Conservation (phyloP, 371 early-diverging fungal genomes). For the Mucor mucedo region DNA sequence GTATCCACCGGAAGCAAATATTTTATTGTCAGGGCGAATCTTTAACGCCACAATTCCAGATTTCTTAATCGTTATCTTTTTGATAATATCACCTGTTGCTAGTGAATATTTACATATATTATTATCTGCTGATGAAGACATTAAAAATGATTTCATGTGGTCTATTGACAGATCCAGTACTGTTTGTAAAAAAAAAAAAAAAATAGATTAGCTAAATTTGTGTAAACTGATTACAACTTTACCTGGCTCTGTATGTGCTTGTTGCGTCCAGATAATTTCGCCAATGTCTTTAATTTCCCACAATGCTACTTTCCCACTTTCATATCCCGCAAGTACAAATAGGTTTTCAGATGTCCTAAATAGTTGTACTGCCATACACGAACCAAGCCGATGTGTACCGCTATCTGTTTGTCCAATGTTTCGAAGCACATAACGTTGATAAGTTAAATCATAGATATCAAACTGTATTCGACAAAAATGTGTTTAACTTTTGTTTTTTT, state of each 20-base stretch:
- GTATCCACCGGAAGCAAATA: constrained; percentile 60
- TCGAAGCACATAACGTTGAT: constrained; percentile 17
- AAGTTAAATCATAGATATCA: constrained; percentile 50
- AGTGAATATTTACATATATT: constrained; percentile 46
- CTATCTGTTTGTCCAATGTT: constrained; percentile 14
- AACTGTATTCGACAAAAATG: constrained; percentile 33
- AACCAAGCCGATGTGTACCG: constrained; percentile 29
- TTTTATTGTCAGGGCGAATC: constrained; percentile 54
- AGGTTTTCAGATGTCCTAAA: constrained; percentile 19
- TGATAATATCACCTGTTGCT: constrained; percentile 28
- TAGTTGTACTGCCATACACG: constrained; percentile 50
- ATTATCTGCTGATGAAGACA: constrained; percentile 52
- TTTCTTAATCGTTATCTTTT: constrained; percentile 43
- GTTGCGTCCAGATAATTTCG: constrained; percentile 32
- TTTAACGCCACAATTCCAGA: constrained; percentile 44
- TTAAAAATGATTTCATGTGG: constrained; percentile 18
- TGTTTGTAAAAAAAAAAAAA: not conserved
- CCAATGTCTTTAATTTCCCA: constrained; percentile 36
- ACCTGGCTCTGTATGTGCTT: constrained; percentile 51
- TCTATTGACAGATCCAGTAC: constrained; percentile 41
- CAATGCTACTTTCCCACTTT: constrained; percentile 44
- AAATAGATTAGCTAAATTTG: not conserved
- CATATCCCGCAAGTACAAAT: constrained; percentile 49
- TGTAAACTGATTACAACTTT: constrained; percentile 4
- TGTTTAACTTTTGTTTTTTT: constrained; percentile 5